A percentile compares a stretch with the other conserved stretches of the same genome.
phyloP scores from a whole-genome alignment of 2,329 filamentous ascomycete species.

The Cytospora piceae region DNA sequence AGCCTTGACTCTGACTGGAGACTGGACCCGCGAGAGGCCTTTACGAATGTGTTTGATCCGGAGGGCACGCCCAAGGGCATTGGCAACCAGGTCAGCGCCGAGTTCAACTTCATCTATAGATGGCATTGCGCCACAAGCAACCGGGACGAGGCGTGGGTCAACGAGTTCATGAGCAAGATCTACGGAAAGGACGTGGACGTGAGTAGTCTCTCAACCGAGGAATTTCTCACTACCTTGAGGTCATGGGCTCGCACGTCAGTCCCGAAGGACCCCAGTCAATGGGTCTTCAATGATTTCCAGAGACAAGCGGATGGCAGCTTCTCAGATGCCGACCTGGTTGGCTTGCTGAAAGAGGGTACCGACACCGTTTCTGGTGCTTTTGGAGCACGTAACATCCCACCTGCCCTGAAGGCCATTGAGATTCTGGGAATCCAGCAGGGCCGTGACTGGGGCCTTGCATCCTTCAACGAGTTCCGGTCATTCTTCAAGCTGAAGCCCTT shows the following conservation, averaged over 20 bases:
- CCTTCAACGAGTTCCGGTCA: slow-evolving; percentile 66
- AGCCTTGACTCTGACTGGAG: slow-evolving; percentile 60
- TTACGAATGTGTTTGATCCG: slow-evolving; percentile 46
- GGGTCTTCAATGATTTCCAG: slow-evolving; percentile 53
- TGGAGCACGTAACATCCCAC: slow-evolving; percentile 62
- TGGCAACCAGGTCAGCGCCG: slow-evolving; percentile 69
- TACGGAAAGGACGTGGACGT: slow-evolving; percentile 21
- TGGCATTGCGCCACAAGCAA: slow-evolving; percentile 66
- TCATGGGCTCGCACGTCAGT: slow-evolving; percentile 43
- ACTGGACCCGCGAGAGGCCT: slow-evolving; percentile 58
- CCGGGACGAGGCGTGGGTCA: slow-evolving; percentile 65
- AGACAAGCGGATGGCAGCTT: slow-evolving; percentile 56
- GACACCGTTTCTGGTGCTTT: slow-evolving; percentile 64
- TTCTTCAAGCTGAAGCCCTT: slow-evolving; percentile 65
- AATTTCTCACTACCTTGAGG: slow-evolving; percentile 36
- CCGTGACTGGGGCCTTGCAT: slow-evolving; percentile 63
- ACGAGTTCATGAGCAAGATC: slow-evolving; percentile 52
- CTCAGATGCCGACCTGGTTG: slow-evolving; percentile 60
- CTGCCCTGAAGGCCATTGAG: slow-evolving; percentile 63
- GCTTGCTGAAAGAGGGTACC: slow-evolving; percentile 60
- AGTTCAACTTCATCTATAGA: slow-evolving; percentile 70
- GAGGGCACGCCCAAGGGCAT: slow-evolving; percentile 57
- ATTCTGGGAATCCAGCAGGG: slow-evolving; percentile 65
- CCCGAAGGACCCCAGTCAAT: slow-evolving; percentile 48
- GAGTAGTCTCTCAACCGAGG: slow-evolving; percentile 10